Conservation (phyloP, 2,329 filamentous ascomycete genomes). For the Fusarium cicatricum region DNA sequence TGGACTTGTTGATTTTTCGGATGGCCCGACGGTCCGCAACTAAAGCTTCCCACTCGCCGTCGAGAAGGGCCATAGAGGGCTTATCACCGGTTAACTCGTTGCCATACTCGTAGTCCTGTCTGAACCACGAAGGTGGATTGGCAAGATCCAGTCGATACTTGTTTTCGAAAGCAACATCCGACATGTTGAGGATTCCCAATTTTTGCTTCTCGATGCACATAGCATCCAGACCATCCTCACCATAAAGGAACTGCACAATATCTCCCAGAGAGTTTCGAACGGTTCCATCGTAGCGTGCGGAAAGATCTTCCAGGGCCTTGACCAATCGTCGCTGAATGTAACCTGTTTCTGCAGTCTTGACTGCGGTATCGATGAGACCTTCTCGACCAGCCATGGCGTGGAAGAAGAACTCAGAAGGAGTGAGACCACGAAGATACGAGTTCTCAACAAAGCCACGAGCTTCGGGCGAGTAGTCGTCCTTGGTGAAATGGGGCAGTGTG, state of each 20-base stretch:
- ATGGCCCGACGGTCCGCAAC: conserved; percentile 77
- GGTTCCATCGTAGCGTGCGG: conserved; percentile 96
- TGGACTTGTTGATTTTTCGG: conserved; percentile 69
- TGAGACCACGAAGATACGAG: conserved; percentile 94
- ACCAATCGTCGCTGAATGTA: conserved; percentile 99
- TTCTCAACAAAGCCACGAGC: conserved; percentile 98
- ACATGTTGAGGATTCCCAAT: conserved; percentile 85
- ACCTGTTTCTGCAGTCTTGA: conserved; percentile 98
- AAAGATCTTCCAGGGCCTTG: conserved; percentile 97
- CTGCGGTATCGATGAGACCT: conserved; percentile 98
- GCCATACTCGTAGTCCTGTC: conserved; percentile 72
- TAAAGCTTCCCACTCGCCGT: conserved; percentile 86
- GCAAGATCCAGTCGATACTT: conserved; percentile 83
- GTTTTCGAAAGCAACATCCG: conserved; percentile 78
- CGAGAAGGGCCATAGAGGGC: conserved; percentile 85
- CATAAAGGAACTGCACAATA: conserved; percentile 96
- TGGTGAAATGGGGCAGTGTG: conserved; percentile 96
- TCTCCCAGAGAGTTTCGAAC: conserved; percentile 97
- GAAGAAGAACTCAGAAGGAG: conserved; percentile 98
- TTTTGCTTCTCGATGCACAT: conserved; percentile 92
- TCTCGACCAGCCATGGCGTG: conserved; percentile 99
- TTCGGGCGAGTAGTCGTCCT: conserved; percentile 98
- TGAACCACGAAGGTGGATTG: conserved; percentile 67
- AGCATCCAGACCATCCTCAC: conserved; percentile 95
- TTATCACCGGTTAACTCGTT: conserved; percentile 87